A percentile compares a stretch with the other conserved stretches of the same genome.
Conservation (phyloP, 495 filamentous ascomycete genomes). For the Hyaloscypha variabilis region DNA sequence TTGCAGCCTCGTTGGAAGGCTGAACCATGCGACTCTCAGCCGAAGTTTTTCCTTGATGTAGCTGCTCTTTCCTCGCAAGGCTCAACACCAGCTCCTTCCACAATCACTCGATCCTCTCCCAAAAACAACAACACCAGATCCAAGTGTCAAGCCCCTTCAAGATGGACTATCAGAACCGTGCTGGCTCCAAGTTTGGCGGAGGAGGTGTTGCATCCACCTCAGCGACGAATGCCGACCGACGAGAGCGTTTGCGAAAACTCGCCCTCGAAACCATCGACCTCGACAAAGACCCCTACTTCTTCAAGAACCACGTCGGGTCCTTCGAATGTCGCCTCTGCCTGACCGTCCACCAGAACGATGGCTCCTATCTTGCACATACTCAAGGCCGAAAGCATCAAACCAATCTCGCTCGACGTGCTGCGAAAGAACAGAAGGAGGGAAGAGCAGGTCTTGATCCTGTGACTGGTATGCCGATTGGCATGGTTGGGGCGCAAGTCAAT, state of each 20-base stretch:
- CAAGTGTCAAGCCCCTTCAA: slow-evolving; percentile 9
- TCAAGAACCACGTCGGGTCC: slow-evolving; percentile 98
- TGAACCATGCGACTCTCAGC: slow-evolving; percentile 21
- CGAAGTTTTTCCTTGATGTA: slow-evolving; percentile 10
- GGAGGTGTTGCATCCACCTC: slow-evolving; percentile 93
- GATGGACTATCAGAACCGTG: slow-evolving; percentile 86
- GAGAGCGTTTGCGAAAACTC: slow-evolving; percentile 95
- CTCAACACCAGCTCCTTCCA: background rate
- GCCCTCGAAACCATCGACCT: slow-evolving; percentile 98
- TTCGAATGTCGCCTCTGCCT: slow-evolving; percentile 98
- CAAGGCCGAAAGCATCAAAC: slow-evolving; percentile 99
- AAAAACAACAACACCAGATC: background rate
- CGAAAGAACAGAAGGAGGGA: slow-evolving; percentile 89
- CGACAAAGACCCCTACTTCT: slow-evolving; percentile 99
- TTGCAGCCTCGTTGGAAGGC: slow-evolving; percentile 25
- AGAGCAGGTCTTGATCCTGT: slow-evolving; percentile 71
- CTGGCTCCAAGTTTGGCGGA: slow-evolving; percentile 96
- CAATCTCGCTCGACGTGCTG: slow-evolving; percentile 95
- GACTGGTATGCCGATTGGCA: slow-evolving; percentile 74
- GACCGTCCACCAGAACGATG: slow-evolving; percentile 99
- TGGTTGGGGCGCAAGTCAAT: slow-evolving; percentile 70
- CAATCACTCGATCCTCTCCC: background rate
- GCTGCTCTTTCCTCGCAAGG: slow-evolving; percentile 2
- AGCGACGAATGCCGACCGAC: slow-evolving; percentile 93
- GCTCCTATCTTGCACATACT: slow-evolving; percentile 97